Percentiles rank a stretch among this genome's conserved stretches.
Evolutionary conservation across 2,329 filamentous ascomycete species (phyloP).

Genomic region (Chrysoporthe cubensis): DNA sequence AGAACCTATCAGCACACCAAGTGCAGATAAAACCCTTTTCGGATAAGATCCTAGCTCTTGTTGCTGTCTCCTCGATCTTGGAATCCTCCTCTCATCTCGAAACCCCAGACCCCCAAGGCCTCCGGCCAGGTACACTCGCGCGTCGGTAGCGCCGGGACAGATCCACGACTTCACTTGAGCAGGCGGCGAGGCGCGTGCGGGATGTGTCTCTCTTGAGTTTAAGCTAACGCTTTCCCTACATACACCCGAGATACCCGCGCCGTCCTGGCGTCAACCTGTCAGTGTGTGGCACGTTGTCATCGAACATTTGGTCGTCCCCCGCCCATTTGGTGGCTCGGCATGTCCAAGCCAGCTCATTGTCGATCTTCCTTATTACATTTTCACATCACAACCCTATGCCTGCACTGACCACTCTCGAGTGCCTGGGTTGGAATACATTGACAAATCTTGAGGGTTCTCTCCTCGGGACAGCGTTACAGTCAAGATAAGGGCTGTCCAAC

Average conservation of each 20-base stretch:
- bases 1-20: background rate
- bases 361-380: background rate
- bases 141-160: conserved; percentile 7
- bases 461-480: conserved; percentile 5
- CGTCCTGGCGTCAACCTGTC: background rate
- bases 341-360: background rate
- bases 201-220: background rate
- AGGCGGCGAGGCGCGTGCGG: background rate
- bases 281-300: conserved; percentile 3
- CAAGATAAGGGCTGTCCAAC: conserved; percentile 15
- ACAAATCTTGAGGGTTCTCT: background rate
- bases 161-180: conserved; percentile 3
- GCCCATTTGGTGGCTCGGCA: background rate
- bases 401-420: background rate
- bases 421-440: background rate
- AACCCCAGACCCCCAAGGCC: background rate
- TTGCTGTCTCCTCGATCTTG: background rate
- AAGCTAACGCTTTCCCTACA: conserved; percentile 7
- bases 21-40: background rate
- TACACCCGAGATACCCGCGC: conserved; percentile 3
- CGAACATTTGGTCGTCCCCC: background rate
- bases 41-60: background rate
- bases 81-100: background rate
- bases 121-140: background rate
- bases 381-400: background rate